phyloP scores from a whole-genome alignment of 2,329 filamentous ascomycete genomes.

The Colletotrichum sp. region DNA sequence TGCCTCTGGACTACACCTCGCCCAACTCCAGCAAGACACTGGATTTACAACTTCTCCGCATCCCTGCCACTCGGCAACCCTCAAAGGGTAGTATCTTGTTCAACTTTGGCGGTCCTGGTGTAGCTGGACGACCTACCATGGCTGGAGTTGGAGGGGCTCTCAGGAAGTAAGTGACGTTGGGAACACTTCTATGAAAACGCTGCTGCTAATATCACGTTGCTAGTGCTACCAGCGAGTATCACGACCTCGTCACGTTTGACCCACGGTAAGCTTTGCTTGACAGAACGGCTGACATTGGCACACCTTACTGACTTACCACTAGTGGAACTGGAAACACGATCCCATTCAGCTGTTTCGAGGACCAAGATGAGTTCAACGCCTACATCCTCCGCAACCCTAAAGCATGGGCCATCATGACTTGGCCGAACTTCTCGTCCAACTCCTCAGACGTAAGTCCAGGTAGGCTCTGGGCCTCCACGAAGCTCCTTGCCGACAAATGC shows the following conservation, averaged over 20 bases:
- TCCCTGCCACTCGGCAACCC: conserved; percentile 19
- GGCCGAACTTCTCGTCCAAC: not conserved
- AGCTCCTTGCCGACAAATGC: conserved; percentile 26
- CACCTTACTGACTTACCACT: not conserved
- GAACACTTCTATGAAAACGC: not conserved
- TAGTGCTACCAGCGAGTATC: conserved; percentile 26
- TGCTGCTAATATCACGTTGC: not conserved
- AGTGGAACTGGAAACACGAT: conserved; percentile 32
- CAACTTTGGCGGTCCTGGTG: conserved; percentile 33
- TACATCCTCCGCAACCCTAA: not conserved
- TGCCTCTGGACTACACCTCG: conserved; percentile 44
- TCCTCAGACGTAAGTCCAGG: conserved; percentile 18
- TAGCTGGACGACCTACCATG: not conserved
- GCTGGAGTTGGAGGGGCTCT: not conserved
- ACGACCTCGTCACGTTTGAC: conserved; percentile 31
- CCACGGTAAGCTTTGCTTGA: conserved; percentile 24
- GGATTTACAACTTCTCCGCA: not conserved
- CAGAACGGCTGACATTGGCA: fast-evolving
- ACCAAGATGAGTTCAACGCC: not conserved
- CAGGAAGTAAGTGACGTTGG: not conserved
- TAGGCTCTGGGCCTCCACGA: conserved; percentile 27
- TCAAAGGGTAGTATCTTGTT: conserved; percentile 33
- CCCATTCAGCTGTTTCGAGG: conserved; percentile 27
- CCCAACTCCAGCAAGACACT: conserved; percentile 25
- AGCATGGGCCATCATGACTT: not conserved